phyloP scores from a whole-genome alignment of 495 filamentous ascomycete species.

The Penicillium egyptiacum region DNA sequence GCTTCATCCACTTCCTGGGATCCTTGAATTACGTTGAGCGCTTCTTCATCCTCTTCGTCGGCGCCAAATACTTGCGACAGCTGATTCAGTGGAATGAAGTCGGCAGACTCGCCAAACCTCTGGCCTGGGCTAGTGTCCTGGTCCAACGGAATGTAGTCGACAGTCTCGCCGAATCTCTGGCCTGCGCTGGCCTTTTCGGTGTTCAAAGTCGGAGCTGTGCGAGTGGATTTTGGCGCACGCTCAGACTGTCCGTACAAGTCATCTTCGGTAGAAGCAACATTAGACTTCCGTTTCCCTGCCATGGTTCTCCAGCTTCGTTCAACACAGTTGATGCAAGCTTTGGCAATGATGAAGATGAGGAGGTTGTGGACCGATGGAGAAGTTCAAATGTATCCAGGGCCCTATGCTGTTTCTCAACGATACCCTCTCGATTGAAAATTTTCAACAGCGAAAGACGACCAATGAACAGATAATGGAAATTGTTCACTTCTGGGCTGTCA shows the following conservation, averaged over 20 bases:
- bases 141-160: conserved; percentile 37
- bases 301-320: background rate
- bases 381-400: background rate
- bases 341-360: background rate
- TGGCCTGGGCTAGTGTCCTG: conserved; percentile 27
- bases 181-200: conserved; percentile 16
- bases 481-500: background rate
- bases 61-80: conserved; percentile 29
- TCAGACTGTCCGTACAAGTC: conserved; percentile 23
- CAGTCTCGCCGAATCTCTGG: conserved; percentile 38
- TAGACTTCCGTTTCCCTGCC: conserved; percentile 26
- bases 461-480: background rate
- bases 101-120: conserved; percentile 36
- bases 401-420: background rate
- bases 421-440: background rate
- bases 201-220: conserved; percentile 2
- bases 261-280: conserved; percentile 16
- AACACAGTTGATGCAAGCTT: background rate
- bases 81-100: conserved; percentile 39
- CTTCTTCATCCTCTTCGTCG: conserved; percentile 44
- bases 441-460: background rate
- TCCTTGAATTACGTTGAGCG: conserved; percentile 30
- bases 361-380: background rate
- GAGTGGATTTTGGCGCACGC: conserved; percentile 20
- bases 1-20: conserved; percentile 48